Evolutionary conservation across 179 eudicot genomes (phyloP), one percentile per base, ranked within the genome.

Genomic region (Beta lomatogona): DNA sequence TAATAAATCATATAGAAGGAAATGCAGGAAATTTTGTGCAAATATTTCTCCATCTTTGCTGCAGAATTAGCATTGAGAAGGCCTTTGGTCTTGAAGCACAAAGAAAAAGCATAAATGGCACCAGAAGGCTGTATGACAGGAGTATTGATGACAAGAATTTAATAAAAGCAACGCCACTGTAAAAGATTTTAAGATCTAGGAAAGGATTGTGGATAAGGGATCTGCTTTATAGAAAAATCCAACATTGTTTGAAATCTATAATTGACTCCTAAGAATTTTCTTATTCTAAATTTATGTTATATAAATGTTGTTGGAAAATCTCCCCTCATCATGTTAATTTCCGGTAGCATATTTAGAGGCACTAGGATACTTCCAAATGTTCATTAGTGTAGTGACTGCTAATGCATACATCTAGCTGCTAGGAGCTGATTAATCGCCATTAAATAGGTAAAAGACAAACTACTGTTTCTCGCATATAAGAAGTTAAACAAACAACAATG

Each of bases 381-480:
- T 71, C 41, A 13, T 3, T 52, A 53, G 19, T 60, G 44, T 22
- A 22, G 76, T 72, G 58, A 48, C 16, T 15, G 9, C 4, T 72
- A 10, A 72, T 4, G 61, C 60, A 52, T 52, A 72, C 8, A 13
- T 10, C 41, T 9, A 72, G 58, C 75, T n/a, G 36, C 75, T 16
- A 55, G 22, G 46, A 31, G 65, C 48, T 21, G n/a, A 52, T 21
- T 1, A 73, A 25, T 31, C 31, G 46, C 31, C 15, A 54, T 55
- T 72, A 74, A 57, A 7, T 60, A 54, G 21, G 52, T 4, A n/a
- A 3, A 9, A 46, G 55, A 4, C 1, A 55, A 36, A 10, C 44
- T 72, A 52, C 41, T 72, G 36, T 75, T 57, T 75, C 66, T 36
- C 31, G 25, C 65, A 31, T 75, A 57, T n/a, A 19, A 73, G 19